A percentile compares a stretch with the other conserved stretches of the same genome.
phyloP scores from a whole-genome alignment of 176 grass and related monocot species.

The Aegilops sharonensis region DNA sequence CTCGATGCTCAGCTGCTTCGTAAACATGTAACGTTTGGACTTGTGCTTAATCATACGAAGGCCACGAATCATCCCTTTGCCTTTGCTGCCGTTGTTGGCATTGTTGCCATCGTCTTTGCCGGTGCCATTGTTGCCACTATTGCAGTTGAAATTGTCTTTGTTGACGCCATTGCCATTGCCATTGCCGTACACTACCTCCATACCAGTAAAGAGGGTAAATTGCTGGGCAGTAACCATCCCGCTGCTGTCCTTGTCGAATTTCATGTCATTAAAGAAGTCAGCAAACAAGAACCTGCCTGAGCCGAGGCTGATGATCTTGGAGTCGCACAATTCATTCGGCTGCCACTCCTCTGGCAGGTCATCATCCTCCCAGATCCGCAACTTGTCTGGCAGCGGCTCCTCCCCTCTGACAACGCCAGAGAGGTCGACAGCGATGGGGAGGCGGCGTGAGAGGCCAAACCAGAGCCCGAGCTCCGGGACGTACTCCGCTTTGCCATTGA shows the following conservation, averaged over 20 bases:
- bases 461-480: neutral
- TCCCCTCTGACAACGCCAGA: neutral
- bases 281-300: neutral
- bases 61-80: neutral
- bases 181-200: neutral
- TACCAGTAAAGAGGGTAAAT: neutral
- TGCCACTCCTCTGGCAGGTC: neutral
- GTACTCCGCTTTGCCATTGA: neutral
- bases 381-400: neutral
- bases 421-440: neutral
- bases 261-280: neutral
- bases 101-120: neutral
- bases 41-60: neutral
- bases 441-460: neutral
- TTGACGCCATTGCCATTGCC: neutral
- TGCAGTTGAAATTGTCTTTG: too few species aligned
- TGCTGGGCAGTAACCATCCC: neutral
- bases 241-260: neutral
- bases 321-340: neutral
- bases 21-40: neutral
- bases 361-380: neutral
- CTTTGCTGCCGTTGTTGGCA: neutral
- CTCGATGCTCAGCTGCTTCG: neutral
- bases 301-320: neutral
- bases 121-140: too few species aligned